phyloP scores from a whole-genome alignment of 306 rosid species.

The Psophocarpus tetragonolobus region DNA sequence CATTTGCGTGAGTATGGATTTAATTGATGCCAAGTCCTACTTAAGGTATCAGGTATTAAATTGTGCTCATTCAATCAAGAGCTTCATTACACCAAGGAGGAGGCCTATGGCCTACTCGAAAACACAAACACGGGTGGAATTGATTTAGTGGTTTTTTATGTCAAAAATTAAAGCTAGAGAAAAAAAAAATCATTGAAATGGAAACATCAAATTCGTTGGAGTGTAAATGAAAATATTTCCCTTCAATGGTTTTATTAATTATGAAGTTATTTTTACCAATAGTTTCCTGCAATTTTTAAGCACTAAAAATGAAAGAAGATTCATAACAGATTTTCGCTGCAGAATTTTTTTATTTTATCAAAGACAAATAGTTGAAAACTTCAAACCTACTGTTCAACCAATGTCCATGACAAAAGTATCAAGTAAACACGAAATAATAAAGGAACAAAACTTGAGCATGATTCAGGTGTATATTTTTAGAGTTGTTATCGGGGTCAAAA shows the following conservation, averaged over 20 bases:
- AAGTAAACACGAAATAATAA: not conserved
- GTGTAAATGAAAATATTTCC: not conserved
- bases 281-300: not conserved
- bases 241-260: not conserved
- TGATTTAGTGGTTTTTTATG: not conserved
- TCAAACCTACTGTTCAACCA: not conserved
- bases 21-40: not conserved
- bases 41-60: not conserved
- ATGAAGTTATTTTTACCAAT: no score
- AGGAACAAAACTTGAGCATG: not conserved
- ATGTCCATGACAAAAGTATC: not conserved
- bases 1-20: not conserved
- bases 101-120: not conserved
- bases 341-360: not conserved
- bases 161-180: conserved; percentile 18
- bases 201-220: not conserved
- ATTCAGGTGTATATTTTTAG: no score
- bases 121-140: not conserved
- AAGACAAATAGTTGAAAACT: not conserved
- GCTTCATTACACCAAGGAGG: not conserved
- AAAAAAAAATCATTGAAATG: not conserved
- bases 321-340: conserved; percentile 12
- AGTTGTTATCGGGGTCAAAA: no score
- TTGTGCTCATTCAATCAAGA: not conserved
- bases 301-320: not conserved